Evolutionary conservation across 2,329 filamentous ascomycete genomes (phyloP), one percentile per base, ranked within the genome.

Genomic region (Colletotrichum melonis): DNA sequence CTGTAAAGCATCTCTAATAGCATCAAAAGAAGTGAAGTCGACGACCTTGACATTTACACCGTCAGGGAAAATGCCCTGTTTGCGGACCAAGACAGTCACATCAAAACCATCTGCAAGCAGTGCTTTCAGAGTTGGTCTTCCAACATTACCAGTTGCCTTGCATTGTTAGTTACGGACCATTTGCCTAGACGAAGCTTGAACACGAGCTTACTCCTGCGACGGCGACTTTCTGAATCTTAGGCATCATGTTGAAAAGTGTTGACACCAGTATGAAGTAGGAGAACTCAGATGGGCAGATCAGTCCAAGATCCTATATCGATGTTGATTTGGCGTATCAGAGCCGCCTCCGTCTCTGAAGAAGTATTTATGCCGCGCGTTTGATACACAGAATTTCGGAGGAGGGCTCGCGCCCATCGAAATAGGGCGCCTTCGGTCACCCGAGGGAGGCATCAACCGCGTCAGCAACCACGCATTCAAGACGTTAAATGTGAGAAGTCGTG

Each of bases 1-100:
- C 62, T 84, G 76, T 60, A 93, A 85, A 0, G 87, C 88, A 1
- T 82, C 75, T 0, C 80, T 84, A 19, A 92, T 84, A 19, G 86
- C 87, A 0, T 84, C 79, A 1, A 85, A 78, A 1, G 84, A 86
- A 16, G 84, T 80, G 69, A 87, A 88, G 76, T 90, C 83, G 38
- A 86, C 84, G 3, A 83, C 80, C 73, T 87, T 78, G 24, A 88
- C 83, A 5, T 82, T 81, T 72, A 87, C 82, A 26, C 78, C 76
- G 0, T 79, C 59, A 1, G 84, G 28, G 14, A 72, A 63, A 8
- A 35, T 63, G 2, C 49, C 46, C 12, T 63, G 80, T 30, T 79
- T 74, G 42, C 91, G 89, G 28, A 86, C 88, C 59, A 92, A 84
- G 52, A 89, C 83, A 8, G 88, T 89, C 62, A 91, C 82, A 67